Conservation (phyloP, 2,329 filamentous ascomycete genomes). For the Lasiodiplodia sp. region DNA sequence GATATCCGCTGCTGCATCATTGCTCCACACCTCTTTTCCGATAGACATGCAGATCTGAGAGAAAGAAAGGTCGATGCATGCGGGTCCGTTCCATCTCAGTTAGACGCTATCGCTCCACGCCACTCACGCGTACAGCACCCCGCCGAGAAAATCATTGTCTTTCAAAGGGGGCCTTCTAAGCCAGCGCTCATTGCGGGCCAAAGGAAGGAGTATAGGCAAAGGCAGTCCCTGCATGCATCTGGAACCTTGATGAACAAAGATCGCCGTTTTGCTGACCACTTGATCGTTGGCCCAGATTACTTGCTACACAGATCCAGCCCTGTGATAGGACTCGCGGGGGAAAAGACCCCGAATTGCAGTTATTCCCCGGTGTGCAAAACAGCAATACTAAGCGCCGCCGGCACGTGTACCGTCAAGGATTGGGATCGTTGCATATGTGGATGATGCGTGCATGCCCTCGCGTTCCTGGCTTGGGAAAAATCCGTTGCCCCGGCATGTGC, state of each 20-base stretch:
- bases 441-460: neutral
- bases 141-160: neutral
- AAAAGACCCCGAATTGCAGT: neutral
- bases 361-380: neutral
- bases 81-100: neutral
- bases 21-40: neutral
- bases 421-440: neutral
- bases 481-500: conserved; percentile 3
- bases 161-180: neutral
- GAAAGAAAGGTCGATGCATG: neutral
- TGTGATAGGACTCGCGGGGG: neutral
- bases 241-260: neutral
- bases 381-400: conserved; percentile 15
- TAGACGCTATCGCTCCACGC: neutral
- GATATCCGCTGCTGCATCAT: neutral
- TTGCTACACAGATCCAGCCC: neutral
- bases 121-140: neutral
- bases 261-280: neutral
- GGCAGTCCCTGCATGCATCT: neutral
- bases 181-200: neutral
- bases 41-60: neutral
- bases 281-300: neutral
- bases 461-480: conserved; percentile 13
- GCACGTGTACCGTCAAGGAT: neutral
- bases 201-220: neutral